Conservation (phyloP, 495 filamentous ascomycete species). For the Penicillium subrubescens region DNA sequence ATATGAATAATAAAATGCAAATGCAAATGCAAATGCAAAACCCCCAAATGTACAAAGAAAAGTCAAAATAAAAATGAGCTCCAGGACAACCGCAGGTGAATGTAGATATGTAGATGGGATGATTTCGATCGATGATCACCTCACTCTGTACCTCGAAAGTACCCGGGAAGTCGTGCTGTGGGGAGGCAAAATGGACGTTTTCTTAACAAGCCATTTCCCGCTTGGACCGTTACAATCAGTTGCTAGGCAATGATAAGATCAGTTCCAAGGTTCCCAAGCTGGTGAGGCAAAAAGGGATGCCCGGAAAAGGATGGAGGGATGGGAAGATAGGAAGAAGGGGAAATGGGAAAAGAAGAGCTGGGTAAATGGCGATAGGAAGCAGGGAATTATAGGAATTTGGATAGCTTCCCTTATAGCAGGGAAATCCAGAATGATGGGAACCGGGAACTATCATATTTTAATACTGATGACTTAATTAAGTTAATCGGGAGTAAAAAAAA, state of each 20-base stretch:
- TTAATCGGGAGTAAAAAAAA: constrained; percentile 1
- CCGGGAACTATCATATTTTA: constrained; percentile 9
- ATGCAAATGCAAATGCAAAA: constrained; percentile 11
- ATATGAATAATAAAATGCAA: constrained; percentile 11
- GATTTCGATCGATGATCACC: constrained; percentile 26
- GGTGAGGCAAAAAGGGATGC: background rate
- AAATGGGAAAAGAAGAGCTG: background rate
- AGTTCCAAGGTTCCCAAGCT: background rate
- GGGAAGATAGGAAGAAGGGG: constrained; percentile 5
- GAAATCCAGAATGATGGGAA: constrained; percentile 9
- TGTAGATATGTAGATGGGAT: constrained; percentile 8
- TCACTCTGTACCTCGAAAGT: constrained; percentile 29
- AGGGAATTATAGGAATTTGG: constrained; percentile 11
- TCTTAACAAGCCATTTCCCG: constrained; percentile 25
- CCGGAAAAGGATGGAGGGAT: background rate
- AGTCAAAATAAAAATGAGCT: too few species aligned
- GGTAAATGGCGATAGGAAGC: constrained; percentile 9
- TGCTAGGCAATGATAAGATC: background rate
- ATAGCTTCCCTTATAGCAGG: constrained; percentile 1
- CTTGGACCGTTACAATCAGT: constrained; percentile 22
- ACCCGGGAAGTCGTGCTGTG: constrained; percentile 22
- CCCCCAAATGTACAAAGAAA: constrained; percentile 9
- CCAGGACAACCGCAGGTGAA: background rate
- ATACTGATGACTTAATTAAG: constrained; percentile 8
- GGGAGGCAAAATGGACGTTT: constrained; percentile 16